These are phyloP conservation scores for Agrocybe pediades DNA, from an alignment of 768 basidiomycete species.

Conservation along the genomic window DNA sequence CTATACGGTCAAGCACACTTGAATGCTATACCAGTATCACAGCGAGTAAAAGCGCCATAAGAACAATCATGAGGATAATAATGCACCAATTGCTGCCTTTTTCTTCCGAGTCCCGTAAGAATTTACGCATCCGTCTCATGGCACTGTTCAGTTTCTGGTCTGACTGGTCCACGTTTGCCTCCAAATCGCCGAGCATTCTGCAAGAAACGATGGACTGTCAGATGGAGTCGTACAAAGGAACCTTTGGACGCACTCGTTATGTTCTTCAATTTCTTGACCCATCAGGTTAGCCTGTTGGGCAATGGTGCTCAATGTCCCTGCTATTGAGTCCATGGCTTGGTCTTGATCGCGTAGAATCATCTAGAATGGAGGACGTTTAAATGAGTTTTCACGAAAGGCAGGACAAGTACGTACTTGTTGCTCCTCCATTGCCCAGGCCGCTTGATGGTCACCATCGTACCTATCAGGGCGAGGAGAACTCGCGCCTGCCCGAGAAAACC, in stretches of 20 bases:
- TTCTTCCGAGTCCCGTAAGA: conserved; percentile 88
- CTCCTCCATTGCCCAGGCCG: conserved; percentile 83
- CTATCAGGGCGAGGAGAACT: conserved; percentile 36
- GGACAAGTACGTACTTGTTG: conserved; percentile 60
- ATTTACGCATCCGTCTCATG: conserved; percentile 71
- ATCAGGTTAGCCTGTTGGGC: conserved; percentile 93
- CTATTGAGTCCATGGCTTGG: conserved; percentile 82
- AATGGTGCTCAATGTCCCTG: conserved; percentile 81
- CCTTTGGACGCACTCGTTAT: conserved; percentile 70
- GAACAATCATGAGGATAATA: conserved; percentile 76
- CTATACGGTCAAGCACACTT: not conserved
- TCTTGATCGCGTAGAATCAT: conserved; percentile 91
- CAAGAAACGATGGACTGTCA: not conserved
- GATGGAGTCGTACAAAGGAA: not conserved
- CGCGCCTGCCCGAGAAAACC: conserved; percentile 24
- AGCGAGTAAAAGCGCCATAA: conserved; percentile 73
- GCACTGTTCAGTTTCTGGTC: conserved; percentile 66
- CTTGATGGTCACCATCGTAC: conserved; percentile 62
- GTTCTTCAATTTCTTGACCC: conserved; percentile 89
- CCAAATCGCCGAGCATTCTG: conserved; percentile 83
- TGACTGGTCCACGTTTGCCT: conserved; percentile 69
- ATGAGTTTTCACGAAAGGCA: not conserved
- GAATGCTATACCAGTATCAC: conserved; percentile 58
- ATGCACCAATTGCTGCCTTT: conserved; percentile 92
- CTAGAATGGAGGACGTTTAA: conserved; percentile 35